phyloP scores from a whole-genome alignment of 208 protist species.

The Angomonas deanei region DNA sequence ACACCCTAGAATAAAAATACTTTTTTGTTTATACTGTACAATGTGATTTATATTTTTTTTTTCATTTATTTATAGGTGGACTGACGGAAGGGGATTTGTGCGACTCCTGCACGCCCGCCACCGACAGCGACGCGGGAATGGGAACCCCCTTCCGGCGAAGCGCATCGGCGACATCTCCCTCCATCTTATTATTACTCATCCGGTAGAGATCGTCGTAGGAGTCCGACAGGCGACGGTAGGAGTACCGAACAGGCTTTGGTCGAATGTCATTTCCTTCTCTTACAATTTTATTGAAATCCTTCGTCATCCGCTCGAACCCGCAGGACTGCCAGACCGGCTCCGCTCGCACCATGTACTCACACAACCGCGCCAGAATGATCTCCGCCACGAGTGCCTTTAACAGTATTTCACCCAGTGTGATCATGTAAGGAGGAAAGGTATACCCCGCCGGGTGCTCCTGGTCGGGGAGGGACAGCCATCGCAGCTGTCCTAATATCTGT shows the following conservation, averaged over 20 bases:
- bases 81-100: background rate
- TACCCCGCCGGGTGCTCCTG: slow-evolving; percentile 75
- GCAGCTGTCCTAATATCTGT: slow-evolving; percentile 81
- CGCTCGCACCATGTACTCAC: slow-evolving; percentile 88
- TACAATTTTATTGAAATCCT: slow-evolving; percentile 34
- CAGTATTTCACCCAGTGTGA: slow-evolving; percentile 73
- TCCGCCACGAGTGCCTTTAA: slow-evolving; percentile 79
- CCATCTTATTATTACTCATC: slow-evolving; percentile 5
- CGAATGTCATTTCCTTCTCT: slow-evolving; percentile 35
- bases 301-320: slow-evolving; percentile 68
- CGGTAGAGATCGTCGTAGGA: slow-evolving; percentile 61
- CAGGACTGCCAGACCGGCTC: slow-evolving; percentile 83
- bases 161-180: slow-evolving; percentile 15
- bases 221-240: slow-evolving; percentile 61
- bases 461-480: slow-evolving; percentile 71
- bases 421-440: slow-evolving; percentile 72
- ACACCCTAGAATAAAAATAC: background rate
- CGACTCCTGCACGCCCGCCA: background rate
- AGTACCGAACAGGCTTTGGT: slow-evolving; percentile 49
- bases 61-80: too few relatives aligned
- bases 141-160: slow-evolving; percentile 16
- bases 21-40: background rate
- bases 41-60: too few relatives aligned
- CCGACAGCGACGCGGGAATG: slow-evolving; percentile 1
- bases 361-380: slow-evolving; percentile 68